These are phyloP conservation scores for Puccinia triticina DNA, from an alignment of 1,284 basidiomycete species.

Conservation along the genomic window DNA sequence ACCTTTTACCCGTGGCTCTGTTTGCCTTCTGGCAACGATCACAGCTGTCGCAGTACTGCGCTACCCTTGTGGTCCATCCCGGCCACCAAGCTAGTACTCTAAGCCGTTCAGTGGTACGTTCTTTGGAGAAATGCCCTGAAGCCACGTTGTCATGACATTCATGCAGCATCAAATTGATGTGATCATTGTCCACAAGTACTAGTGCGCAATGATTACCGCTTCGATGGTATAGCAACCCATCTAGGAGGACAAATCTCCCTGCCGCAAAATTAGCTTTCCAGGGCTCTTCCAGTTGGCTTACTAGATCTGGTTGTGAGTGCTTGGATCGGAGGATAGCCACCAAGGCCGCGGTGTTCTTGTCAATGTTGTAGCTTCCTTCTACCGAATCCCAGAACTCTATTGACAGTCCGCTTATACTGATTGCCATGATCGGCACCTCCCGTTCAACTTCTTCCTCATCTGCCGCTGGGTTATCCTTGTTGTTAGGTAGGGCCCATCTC, in stretches of 20 bases:
- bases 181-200: not conserved
- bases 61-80: not conserved
- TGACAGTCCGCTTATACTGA: not conserved
- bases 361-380: not conserved
- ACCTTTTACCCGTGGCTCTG: no score
- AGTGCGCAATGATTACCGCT: not conserved
- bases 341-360: not conserved
- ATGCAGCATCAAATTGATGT: not conserved
- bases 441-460: not conserved
- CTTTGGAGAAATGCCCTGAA: no score
- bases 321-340: not conserved
- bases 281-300: not conserved
- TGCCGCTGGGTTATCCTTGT: no score
- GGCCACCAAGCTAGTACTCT: slow-evolving; percentile 23
- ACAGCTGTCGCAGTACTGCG: not conserved
- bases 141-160: slow-evolving; percentile 18
- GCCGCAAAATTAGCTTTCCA: no score
- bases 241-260: not conserved
- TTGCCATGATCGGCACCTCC: not conserved
- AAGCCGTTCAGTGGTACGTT: not conserved
- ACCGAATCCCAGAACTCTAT: not conserved
- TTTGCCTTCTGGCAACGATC: no score
- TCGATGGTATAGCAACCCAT: slow-evolving; percentile 32
- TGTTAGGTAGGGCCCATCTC: not conserved
- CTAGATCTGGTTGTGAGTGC: not conserved